Evolutionary conservation across 176 grass and related monocot species (phyloP).

Genomic region (Aegilops tauschii): DNA sequence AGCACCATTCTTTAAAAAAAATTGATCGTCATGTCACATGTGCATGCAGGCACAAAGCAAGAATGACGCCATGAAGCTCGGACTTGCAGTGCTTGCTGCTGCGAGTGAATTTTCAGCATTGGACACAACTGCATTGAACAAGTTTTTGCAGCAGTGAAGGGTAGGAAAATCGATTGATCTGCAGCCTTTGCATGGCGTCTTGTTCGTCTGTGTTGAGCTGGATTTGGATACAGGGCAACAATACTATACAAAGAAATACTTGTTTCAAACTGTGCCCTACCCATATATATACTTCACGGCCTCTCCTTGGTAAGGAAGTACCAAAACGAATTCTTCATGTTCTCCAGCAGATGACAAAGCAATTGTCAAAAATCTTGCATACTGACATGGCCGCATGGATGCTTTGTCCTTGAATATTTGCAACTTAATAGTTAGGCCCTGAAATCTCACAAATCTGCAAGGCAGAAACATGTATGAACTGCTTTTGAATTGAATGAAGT

Average conservation of each 20-base stretch:
- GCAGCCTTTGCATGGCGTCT: not conserved
- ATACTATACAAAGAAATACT: not conserved
- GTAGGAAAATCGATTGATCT: not conserved
- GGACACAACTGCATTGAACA: constrained; percentile 57
- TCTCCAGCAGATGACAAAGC: not conserved
- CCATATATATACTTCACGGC: not conserved
- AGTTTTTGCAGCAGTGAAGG: constrained; percentile 57
- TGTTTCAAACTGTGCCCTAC: not conserved
- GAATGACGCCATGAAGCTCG: constrained; percentile 71
- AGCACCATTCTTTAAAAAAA: not conserved
- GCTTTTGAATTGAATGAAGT: not conserved
- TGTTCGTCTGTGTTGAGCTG: not conserved
- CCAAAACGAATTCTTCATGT: not conserved
- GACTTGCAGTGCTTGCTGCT: constrained; percentile 55
- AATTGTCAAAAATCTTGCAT: not conserved
- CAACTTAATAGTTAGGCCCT: not conserved
- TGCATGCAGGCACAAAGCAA: constrained; percentile 59
- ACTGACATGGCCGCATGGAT: not conserved
- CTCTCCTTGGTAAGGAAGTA: not conserved
- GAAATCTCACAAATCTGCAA: not conserved
- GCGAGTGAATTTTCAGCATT: constrained; percentile 70
- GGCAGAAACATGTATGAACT: not conserved
- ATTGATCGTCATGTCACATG: not conserved
- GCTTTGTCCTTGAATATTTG: not conserved
- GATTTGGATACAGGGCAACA: not conserved